Base-by-base conservation (phyloP, 768 basidiomycete genomes). In the Rhizopogon roseolus region DNA sequence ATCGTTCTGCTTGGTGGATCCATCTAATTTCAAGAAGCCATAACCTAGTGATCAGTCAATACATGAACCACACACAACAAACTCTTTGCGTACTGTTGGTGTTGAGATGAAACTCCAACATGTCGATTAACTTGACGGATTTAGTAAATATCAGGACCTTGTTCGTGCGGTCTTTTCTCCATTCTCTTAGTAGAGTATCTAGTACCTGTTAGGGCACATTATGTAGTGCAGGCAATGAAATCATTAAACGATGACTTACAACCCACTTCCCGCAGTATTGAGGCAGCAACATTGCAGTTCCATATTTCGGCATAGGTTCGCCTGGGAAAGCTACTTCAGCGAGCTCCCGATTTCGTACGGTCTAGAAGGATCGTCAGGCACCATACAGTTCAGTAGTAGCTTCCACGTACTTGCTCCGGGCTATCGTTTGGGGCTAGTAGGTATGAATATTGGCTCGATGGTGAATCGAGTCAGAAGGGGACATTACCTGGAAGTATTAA, bases 121-220 rank as follows among this genome's bases (percentile, higher is more conserved):
- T 92, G 16, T 89, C 86, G 11, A 98, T 75, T 25, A 98, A 71
- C 66, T 94, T 93, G 52, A 95, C 90, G 1, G 91, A 89, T 66
- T 93, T 93, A 3, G 93, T 94, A 70, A 98, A 98, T 54, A 98
- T 85, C 41, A 98, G 75, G 39, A 97, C 92, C 71, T 97, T 98
- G 70, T 90, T 94, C 0, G 79, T 75, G 16, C 69, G 65, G 44
- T 85, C 83, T 60, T 80, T 80, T 61, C 80, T 78, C 81, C 86
- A 85, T 42, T 85, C 79, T 44, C 77, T 79, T 19, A 98, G 72
- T 2, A 89, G 71, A 6, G 75, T 72, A 54, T 85, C 76, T 7
- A 94, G 73, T 0, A 90, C 81, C 89, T 93, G 57, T 1, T 5
- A n/a, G n/a, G 3, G 27, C 45, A 16, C 2, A 19, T 13, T 16